Conservation (phyloP, 164 flowering plant genomes). For the Annona cherimola region DNA sequence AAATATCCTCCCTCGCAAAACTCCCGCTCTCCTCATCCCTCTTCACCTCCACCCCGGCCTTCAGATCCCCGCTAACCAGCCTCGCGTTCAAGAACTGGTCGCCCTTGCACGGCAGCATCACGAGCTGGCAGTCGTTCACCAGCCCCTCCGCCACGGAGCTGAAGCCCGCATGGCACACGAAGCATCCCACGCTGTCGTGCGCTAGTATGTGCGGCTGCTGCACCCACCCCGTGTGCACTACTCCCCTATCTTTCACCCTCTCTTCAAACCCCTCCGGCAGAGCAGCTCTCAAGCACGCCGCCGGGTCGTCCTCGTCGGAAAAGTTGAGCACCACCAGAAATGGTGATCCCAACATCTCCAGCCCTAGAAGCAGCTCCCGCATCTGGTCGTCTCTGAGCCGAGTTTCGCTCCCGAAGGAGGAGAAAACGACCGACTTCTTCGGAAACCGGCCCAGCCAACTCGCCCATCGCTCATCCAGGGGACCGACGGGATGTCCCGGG, state of each 20-base stretch:
- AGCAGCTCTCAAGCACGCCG: not conserved
- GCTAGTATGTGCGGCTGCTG: conserved; percentile 15
- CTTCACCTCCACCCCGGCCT: conserved; percentile 14
- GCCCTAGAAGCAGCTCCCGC: conserved; percentile 25
- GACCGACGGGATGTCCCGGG: conserved; percentile 10
- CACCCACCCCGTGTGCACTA: conserved; percentile 18
- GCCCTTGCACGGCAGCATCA: conserved; percentile 10
- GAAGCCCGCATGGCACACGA: conserved; percentile 12
- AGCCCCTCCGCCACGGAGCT: conserved; percentile 10
- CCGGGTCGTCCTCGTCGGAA: not conserved
- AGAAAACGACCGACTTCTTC: conserved; percentile 23
- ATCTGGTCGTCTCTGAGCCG: conserved; percentile 21
- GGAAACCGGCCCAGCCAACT: conserved; percentile 25
- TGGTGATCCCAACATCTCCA: conserved; percentile 30
- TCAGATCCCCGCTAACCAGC: conserved; percentile 8
- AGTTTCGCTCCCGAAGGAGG: conserved; percentile 35
- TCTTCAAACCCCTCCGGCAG: conserved; percentile 18
- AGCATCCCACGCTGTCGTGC: conserved; percentile 12
- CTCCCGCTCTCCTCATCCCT: conserved; percentile 12
- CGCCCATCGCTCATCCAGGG: conserved; percentile 22
- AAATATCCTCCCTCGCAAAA: conserved; percentile 6
- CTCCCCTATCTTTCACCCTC: conserved; percentile 16
- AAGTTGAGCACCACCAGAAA: conserved; percentile 20
- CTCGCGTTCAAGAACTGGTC: conserved; percentile 18
- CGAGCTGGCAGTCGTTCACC: conserved; percentile 12